Evolutionary conservation across 179 eudicot genomes (phyloP).

Genomic region (Silene noctiflora): DNA sequence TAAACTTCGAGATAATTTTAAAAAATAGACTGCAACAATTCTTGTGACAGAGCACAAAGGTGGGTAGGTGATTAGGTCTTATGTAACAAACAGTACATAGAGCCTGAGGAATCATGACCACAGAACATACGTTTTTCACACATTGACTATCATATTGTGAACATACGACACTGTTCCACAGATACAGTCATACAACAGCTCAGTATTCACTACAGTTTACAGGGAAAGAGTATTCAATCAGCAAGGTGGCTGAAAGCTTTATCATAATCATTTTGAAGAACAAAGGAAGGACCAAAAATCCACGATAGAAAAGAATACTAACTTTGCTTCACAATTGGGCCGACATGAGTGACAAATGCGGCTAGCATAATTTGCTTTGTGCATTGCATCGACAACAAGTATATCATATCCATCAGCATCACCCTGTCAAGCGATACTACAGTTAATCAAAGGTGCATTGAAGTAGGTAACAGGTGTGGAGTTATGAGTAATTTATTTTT

Average conservation of each 20-base stretch:
- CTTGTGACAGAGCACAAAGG: slow-evolving; percentile 6
- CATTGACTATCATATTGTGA: neutral
- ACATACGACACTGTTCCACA: neutral
- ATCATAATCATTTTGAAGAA: neutral
- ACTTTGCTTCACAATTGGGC: slow-evolving; percentile 99
- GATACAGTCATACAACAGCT: neutral
- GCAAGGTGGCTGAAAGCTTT: neutral
- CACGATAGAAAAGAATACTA: slow-evolving; percentile 28
- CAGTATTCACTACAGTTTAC: neutral
- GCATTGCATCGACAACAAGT: slow-evolving; percentile 99
- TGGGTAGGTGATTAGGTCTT: neutral
- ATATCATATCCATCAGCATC: slow-evolving; percentile 99
- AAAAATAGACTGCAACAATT: neutral
- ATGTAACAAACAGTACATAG: neutral
- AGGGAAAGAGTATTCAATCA: neutral
- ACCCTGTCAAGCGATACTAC: slow-evolving; percentile 52
- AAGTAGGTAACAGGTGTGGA: neutral
- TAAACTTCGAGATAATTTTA: neutral
- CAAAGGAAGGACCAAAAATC: neutral
- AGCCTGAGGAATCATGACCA: slow-evolving; percentile 2
- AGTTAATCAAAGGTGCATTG: neutral
- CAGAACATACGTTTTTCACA: neutral
- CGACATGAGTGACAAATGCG: slow-evolving; percentile 97
- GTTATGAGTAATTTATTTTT: neutral
- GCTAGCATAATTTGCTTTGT: slow-evolving; percentile 98